Conservation (phyloP, 139 green algal species). For the Tetradesmus lagerheimii region DNA sequence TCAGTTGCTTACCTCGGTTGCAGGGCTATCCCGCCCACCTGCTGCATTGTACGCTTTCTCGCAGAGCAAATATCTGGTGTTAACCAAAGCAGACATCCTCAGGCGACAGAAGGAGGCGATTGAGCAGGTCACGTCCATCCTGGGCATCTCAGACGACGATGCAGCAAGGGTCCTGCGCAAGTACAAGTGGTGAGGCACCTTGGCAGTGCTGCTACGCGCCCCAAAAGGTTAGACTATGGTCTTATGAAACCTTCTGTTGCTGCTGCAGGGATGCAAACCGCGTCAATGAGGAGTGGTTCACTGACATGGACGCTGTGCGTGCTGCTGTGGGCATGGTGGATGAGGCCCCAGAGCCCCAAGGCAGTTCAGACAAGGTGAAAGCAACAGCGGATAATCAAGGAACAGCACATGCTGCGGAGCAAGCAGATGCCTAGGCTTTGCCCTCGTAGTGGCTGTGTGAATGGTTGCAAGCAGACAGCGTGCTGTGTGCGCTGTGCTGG, state of each 20-base stretch:
- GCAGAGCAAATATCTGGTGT: conserved; percentile 41
- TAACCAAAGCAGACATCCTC: conserved; percentile 53
- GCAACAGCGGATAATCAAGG: too few relatives aligned
- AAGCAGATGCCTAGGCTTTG: too few relatives aligned
- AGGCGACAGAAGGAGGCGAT: conserved; percentile 59
- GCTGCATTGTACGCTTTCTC: background rate
- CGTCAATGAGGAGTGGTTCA: conserved; percentile 94
- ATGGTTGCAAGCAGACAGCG: background rate
- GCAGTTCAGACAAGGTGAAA: conserved; percentile 32
- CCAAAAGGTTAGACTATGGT: background rate
- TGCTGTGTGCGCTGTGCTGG: background rate
- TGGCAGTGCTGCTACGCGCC: background rate
- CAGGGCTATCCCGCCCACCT: background rate
- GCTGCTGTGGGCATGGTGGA: conserved; percentile 79
- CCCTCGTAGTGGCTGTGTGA: too few relatives aligned
- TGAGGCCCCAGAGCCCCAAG: conserved; percentile 29
- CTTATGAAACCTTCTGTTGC: background rate
- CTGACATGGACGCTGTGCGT: conserved; percentile 79
- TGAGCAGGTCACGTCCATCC: conserved; percentile 60
- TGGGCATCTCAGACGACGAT: conserved; percentile 72
- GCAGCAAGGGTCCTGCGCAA: conserved; percentile 77
- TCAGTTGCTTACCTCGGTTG: background rate
- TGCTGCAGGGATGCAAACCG: conserved; percentile 78
- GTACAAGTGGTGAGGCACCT: conserved; percentile 80
- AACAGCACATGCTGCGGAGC: too few relatives aligned